Base-by-base conservation (phyloP, 805 yeast species). In the Ogataea populi-albae region DNA sequence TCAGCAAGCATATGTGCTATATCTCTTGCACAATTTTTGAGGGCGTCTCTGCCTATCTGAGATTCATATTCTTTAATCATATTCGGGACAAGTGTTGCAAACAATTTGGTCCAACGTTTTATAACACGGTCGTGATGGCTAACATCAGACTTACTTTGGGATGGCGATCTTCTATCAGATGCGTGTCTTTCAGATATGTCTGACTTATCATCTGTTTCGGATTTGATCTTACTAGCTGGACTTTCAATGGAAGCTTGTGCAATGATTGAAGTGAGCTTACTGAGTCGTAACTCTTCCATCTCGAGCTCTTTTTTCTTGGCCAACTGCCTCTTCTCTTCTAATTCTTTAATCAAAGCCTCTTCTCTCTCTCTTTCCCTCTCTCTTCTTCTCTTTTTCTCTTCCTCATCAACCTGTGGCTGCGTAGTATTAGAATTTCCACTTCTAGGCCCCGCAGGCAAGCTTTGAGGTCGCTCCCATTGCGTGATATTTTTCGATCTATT, bases 81-180 rank as follows among this genome's bases (percentile, higher is more conserved):
- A 50, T 88, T 87, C 7, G 97, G 97, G 8, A 91, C 84, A 47
- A 76, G 68, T 11, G 69, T 61, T 2, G 96, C 97, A 55, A 91
- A 77, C 21, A 66, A 46, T 26, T 53, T 56, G 5, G 61, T 66
- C 79, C 79, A 73, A 35, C 49, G 46, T 22, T 45, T 54, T 15
- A 47, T 45, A 1, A 26, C 17, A 15, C 42, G 26, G n/a, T 24
- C 17, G 2, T 18, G n/a, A 12, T 26, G 26, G 17, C 17, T 31
- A 9, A 12, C 60, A 14, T 50, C 41, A 10, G 47, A 37, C 34
- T 57, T 54, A 41, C 57, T 59, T 40, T 59, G 62, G n/a, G n/a
- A n/a, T n/a, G n/a, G n/a, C n/a, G n/a, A n/a, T n/a, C n/a, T n/a
- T n/a, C n/a, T n/a, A n/a, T n/a, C n/a, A 40, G 54, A 57, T 5